phyloP scores from a whole-genome alignment of 129 eudicot genomes.

The Deinandra increscens region DNA sequence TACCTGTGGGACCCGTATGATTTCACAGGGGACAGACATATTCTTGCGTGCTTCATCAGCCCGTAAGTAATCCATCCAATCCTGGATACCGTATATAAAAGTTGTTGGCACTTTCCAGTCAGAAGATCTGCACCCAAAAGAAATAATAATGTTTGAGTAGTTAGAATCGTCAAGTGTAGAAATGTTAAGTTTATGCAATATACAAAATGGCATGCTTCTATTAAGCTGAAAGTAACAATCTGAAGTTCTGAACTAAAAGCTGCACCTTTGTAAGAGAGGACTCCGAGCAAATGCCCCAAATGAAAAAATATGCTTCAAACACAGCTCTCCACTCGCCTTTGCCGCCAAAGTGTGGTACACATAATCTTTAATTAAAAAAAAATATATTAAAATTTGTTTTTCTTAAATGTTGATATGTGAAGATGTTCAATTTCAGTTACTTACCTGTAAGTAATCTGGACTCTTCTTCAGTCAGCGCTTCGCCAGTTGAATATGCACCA shows the following conservation, averaged over 20 bases:
- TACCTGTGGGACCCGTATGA: conserved; percentile 92
- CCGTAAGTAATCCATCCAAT: conserved; percentile 93
- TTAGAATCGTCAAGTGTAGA: neutral
- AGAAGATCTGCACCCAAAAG: conserved; percentile 59
- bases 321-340: conserved; percentile 95
- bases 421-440: conserved; percentile 26
- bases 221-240: conserved; percentile 8
- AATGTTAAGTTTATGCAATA: neutral
- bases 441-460: conserved; percentile 71
- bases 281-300: conserved; percentile 92
- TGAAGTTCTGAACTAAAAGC: neutral
- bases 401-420: conserved; percentile 1
- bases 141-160: neutral
- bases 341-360: conserved; percentile 88
- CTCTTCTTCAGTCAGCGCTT: conserved; percentile 57
- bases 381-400: neutral
- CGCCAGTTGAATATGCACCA: conserved; percentile 62
- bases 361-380: conserved; percentile 50
- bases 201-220: neutral
- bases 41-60: conserved; percentile 85
- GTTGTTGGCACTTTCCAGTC: conserved; percentile 97
- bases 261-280: conserved; percentile 64
- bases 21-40: conserved; percentile 91
- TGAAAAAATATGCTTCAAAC: conserved; percentile 83
- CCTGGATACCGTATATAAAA: conserved; percentile 78